Base-by-base conservation (phyloP, 176 grass and related monocot species). In the Raddia guianensis region DNA sequence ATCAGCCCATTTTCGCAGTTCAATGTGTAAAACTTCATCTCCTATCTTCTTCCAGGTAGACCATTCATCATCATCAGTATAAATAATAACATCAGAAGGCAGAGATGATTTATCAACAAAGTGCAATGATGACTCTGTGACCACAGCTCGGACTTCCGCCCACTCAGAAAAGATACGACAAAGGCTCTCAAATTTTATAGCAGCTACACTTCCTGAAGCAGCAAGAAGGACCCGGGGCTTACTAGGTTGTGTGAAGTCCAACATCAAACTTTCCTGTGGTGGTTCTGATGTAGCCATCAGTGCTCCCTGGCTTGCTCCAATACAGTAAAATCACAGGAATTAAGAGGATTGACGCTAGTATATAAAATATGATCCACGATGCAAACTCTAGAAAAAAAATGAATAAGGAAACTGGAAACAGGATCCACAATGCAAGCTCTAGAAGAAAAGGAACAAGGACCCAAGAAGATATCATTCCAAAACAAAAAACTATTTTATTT, bases 1-100 rank as follows among this genome's bases (percentile, higher is more conserved):
- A 66, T 99, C 96, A 33, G 96, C 92, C 96, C 96, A 99, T 85
- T 99, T 99, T 9, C 90, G 64, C 43, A 99, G 85, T 49, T 99
- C 92, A 4, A 99, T 95, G 89, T 99, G 96, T 64, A 99, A 79
- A 48, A 99, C 96, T 70, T 85, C 90, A 62, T 95, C 92, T 11
- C 92, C 96, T 46, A 99, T 95, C 86, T 93, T 95, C 48, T 87
- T 99, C 96, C 96, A 99, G 72, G 53, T 91, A 70, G 90, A 93
- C 96, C 96, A 99, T 53, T 99, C 96, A 50, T 99, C 84, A 58
- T 91, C 84, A 49, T 99, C 96, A 35, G 92, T 95, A 78, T 90
- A 90, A 60, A 99, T 78, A 77, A 79, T 40, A 62, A 93, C 76
- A 37, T 82, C 73, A 5, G 63, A 86, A 0, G 90, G 92, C 12